Base-by-base conservation (phyloP, 345 rosid genomes). In the Camelina hispida region DNA sequence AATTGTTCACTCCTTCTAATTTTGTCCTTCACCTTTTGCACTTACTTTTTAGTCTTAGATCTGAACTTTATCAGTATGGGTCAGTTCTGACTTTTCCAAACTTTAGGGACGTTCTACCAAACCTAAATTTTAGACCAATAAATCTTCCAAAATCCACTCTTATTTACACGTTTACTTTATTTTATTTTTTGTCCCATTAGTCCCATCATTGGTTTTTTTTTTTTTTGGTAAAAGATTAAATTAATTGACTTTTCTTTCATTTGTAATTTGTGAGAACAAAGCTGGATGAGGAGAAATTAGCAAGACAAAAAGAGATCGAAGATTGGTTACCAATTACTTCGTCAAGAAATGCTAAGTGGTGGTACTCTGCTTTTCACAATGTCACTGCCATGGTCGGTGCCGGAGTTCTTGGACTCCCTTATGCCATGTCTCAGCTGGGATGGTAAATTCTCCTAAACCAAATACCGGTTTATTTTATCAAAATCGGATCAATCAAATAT, bases 301-400 rank as follows among this genome's bases (percentile, higher is more conserved):
- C 47, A 17, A 82, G 74, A 80, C 87, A 89, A 79, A 87, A 87
- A 80, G 83, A 79, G 23, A 83, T 85, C 62, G 89, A 89, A 12
- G 83, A 71, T 28, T 89, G 92, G 92, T 84, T 89, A 58, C 92
- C 92, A 15, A 87, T 89, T 52, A 87, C 95, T 51, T 84, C 92
- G 34, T 86, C 89, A 0, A 79, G 95, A 75, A 87, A 86, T 51
- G 95, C 93, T 9, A 89, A 83, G 64, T 90, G 96, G 96, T 88
- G 93, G 96, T 88, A 86, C 77, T 72, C 93, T 17, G 89, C 96
- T 64, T 90, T 90, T 72, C 96, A 90, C 89, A 88, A 90, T 82
- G 93, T 90, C 75, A 90, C 96, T 16, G 90, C 96, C 83, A 87
- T 89, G 96, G 96, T 89, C 51, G 91, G 94, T 48, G 95, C 91